Conservation (phyloP, 768 basidiomycete genomes). For the Gymnopilus dilepis region DNA sequence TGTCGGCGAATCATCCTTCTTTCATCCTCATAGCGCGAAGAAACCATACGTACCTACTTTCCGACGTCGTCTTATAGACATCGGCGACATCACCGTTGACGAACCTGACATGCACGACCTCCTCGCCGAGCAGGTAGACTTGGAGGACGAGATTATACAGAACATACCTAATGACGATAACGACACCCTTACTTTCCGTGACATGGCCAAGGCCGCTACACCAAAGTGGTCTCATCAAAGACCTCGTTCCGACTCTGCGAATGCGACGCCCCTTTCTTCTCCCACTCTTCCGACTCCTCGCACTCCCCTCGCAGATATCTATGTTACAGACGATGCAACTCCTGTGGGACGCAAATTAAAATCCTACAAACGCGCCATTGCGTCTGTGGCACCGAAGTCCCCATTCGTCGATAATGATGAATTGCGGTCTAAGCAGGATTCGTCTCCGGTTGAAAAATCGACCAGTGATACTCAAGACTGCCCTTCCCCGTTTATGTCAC, state of each 20-base stretch:
- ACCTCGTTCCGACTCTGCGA: slow-evolving; percentile 14
- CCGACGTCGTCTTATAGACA: slow-evolving; percentile 50
- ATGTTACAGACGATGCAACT: slow-evolving; percentile 37
- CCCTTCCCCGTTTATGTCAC: not conserved
- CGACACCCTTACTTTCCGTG: slow-evolving; percentile 41
- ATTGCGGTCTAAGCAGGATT: slow-evolving; percentile 15
- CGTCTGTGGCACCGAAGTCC: slow-evolving; percentile 25
- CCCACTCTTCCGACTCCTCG: slow-evolving; percentile 36
- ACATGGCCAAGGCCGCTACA: slow-evolving; percentile 42
- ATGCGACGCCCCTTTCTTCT: slow-evolving; percentile 25
- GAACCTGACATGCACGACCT: slow-evolving; percentile 38
- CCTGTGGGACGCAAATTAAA: slow-evolving; percentile 39
- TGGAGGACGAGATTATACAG: slow-evolving; percentile 30
- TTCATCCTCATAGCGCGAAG: slow-evolving; percentile 35
- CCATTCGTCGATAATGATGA: slow-evolving; percentile 24
- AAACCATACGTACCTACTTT: slow-evolving; percentile 32
- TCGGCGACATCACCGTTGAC: slow-evolving; percentile 54
- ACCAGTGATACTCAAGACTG: not conserved
- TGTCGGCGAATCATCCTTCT: slow-evolving; percentile 40
- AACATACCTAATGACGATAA: slow-evolving; percentile 38
- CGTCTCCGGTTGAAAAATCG: slow-evolving; percentile 12
- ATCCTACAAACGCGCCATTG: slow-evolving; percentile 29
- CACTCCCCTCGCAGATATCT: slow-evolving; percentile 44
- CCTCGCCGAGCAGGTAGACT: slow-evolving; percentile 40
- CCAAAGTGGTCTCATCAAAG: slow-evolving; percentile 34